A percentile compares a stretch with the other conserved stretches of the same genome.
These are phyloP conservation scores for Penicillium glabrum DNA, from an alignment of 2,329 filamentous ascomycete species.

Conservation along the genomic window DNA sequence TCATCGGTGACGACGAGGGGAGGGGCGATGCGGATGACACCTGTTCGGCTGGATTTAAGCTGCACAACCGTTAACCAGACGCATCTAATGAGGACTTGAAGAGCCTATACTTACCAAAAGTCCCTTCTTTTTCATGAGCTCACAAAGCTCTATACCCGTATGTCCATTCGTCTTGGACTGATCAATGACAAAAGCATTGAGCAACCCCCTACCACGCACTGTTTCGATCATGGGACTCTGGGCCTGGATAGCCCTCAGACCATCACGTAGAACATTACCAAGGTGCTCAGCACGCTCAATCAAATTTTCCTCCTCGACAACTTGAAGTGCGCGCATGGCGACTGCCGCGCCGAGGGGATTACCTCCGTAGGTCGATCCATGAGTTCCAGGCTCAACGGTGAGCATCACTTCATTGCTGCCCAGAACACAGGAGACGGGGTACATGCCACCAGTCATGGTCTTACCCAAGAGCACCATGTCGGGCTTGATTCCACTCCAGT, in stretches of 20 bases:
- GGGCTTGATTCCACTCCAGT: slow-evolving; percentile 94
- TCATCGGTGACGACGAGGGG: slow-evolving; percentile 90
- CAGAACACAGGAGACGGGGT: slow-evolving; percentile 91
- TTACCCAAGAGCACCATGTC: slow-evolving; percentile 95
- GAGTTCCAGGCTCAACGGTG: slow-evolving; percentile 91
- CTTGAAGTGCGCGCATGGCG: slow-evolving; percentile 89
- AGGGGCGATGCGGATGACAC: slow-evolving; percentile 85
- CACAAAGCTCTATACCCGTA: slow-evolving; percentile 92
- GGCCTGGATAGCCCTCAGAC: slow-evolving; percentile 67
- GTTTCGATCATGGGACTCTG: slow-evolving; percentile 72
- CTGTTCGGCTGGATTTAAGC: slow-evolving; percentile 97
- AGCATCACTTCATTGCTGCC: slow-evolving; percentile 90
- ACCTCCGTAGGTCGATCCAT: slow-evolving; percentile 95
- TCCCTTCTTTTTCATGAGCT: slow-evolving; percentile 93
- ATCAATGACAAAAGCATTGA: slow-evolving; percentile 96
- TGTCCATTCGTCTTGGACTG: slow-evolving; percentile 81
- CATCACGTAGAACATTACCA: slow-evolving; percentile 79
- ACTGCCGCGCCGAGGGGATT: slow-evolving; percentile 95
- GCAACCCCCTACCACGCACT: slow-evolving; percentile 86
- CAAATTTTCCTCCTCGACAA: slow-evolving; percentile 88
- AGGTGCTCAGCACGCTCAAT: slow-evolving; percentile 77
- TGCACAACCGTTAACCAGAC: slow-evolving; percentile 57
- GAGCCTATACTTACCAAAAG: slow-evolving; percentile 62
- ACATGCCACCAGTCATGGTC: slow-evolving; percentile 97
- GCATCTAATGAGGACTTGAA: neutral